These are phyloP conservation scores for Sicyos baderoa DNA, from an alignment of 306 rosid species.

Conservation along the genomic window DNA sequence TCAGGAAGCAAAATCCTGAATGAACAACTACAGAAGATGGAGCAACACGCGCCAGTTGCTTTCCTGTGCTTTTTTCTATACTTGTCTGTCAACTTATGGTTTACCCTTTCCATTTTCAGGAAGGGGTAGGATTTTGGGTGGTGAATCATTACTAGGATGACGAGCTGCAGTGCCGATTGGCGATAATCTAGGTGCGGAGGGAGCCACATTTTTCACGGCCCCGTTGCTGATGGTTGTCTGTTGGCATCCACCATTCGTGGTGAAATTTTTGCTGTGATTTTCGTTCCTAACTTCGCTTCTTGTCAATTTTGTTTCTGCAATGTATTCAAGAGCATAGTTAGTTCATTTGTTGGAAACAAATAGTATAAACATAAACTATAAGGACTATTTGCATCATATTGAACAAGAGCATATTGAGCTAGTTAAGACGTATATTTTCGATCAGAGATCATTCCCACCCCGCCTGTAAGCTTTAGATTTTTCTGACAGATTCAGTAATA, in stretches of 20 bases:
- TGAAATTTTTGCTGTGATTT: not conserved
- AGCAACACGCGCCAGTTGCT: conserved; percentile 2
- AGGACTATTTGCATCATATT: not conserved
- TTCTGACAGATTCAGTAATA: not conserved
- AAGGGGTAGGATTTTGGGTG: not conserved
- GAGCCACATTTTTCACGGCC: not conserved
- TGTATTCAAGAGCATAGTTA: conserved; percentile 23
- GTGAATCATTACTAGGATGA: not conserved
- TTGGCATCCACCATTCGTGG: conserved; percentile 1
- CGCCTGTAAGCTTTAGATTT: not conserved
- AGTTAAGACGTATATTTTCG: too few relatives aligned
- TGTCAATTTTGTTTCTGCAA: conserved; percentile 64
- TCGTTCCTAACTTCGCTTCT: conserved; percentile 34
- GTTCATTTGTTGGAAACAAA: conserved; percentile 13
- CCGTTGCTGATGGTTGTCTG: not conserved
- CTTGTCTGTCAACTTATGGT: conserved; percentile 6
- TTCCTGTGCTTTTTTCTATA: not conserved
- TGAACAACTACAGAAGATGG: not conserved
- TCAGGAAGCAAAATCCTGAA: conserved; percentile 8
- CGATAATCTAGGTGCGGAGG: not conserved
- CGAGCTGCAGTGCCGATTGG: not conserved
- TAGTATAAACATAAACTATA: not conserved
- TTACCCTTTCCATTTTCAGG: conserved; percentile 14
- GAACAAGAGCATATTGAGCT: not conserved
- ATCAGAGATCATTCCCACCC: not conserved